A percentile compares a stretch with the other conserved stretches of the same genome.
Evolutionary conservation across 73 alveolate genomes (phyloP).

Genomic region (Paramecium octaurelia): DNA sequence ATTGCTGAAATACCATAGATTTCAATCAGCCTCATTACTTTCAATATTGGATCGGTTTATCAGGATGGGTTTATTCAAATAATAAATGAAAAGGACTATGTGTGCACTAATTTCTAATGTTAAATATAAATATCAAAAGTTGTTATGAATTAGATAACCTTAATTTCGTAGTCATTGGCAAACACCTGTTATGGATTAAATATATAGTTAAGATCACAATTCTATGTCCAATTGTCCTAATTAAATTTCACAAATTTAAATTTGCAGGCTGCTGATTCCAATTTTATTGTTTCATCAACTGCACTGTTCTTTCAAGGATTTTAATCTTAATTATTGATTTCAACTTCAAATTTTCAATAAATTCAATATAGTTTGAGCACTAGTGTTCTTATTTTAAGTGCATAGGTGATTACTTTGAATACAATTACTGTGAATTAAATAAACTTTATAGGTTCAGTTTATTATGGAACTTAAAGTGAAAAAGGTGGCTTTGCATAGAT

Average conservation of each 20-base stretch:
- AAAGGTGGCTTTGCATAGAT: conserved; percentile 21
- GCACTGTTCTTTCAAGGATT: background rate
- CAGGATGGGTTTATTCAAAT: background rate
- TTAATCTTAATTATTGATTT: background rate
- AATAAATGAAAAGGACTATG: background rate
- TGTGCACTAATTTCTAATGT: background rate
- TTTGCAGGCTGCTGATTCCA: background rate
- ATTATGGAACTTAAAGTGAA: conserved; percentile 32
- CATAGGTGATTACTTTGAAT: background rate
- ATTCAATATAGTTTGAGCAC: background rate
- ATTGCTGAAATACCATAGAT: background rate
- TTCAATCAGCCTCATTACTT: background rate
- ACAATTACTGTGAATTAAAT: background rate
- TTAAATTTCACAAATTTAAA: background rate
- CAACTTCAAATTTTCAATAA: background rate
- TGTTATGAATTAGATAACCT: background rate
- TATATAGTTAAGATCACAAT: background rate
- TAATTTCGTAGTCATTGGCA: background rate
- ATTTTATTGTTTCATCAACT: background rate
- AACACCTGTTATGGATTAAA: background rate
- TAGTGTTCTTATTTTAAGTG: background rate
- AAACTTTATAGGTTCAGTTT: background rate
- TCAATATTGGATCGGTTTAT: background rate
- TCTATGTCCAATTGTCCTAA: background rate
- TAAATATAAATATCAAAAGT: background rate